These are phyloP conservation scores for Populus hybrid DNA, from an alignment of 441 rosid genomes.

Conservation along the genomic window DNA sequence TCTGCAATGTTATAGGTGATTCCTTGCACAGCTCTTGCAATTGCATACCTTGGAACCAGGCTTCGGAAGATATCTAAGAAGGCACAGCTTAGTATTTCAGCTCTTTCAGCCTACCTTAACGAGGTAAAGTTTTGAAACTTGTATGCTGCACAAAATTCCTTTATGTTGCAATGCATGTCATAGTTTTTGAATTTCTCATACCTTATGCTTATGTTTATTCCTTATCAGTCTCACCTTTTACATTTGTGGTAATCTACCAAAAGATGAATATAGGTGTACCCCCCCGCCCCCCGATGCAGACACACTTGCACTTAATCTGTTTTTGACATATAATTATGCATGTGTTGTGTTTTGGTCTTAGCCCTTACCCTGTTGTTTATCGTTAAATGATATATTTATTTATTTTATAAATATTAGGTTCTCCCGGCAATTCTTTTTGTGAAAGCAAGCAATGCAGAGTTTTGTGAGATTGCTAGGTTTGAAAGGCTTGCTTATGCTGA, in stretches of 20 bases:
- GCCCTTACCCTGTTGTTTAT: not conserved
- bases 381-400: not conserved
- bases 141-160: not conserved
- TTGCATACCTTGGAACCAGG: constrained; percentile 69
- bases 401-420: constrained; percentile 41
- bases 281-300: not conserved
- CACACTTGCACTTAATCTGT: not conserved
- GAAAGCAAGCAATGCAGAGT: constrained; percentile 88
- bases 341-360: constrained; percentile 8
- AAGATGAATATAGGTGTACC: not conserved
- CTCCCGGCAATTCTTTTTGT: constrained; percentile 85
- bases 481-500: constrained; percentile 65
- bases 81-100: constrained; percentile 63
- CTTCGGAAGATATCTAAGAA: constrained; percentile 70
- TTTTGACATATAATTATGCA: not conserved
- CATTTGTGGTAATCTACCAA: not conserved
- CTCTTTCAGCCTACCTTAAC: constrained; percentile 73
- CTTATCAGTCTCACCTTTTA: not conserved
- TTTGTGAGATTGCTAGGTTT: constrained; percentile 68
- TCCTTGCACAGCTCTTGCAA: constrained; percentile 65
- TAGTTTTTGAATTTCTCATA: not conserved
- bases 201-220: not conserved
- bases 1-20: constrained; percentile 47
- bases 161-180: not conserved
- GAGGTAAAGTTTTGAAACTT: constrained; percentile 44